Evolutionary conservation across 257 asterid genomes (phyloP), one percentile per base, ranked within the genome.

Genomic region (Penstemon barbatus): DNA sequence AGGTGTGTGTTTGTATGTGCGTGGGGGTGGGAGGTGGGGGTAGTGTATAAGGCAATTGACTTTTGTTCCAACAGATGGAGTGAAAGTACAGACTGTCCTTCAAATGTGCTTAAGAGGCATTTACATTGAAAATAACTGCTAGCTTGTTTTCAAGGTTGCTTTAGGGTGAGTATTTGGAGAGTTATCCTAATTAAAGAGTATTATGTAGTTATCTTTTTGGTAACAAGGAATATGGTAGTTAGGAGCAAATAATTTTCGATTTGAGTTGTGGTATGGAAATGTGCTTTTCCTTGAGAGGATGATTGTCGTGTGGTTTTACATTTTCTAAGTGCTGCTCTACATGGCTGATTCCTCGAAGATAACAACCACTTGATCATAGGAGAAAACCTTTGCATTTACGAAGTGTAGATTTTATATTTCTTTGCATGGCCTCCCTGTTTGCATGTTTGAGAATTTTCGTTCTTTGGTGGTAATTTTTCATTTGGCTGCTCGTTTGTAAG

Each of bases 361-460:
- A 49, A 49, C 11, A 53, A 57, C 7, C 45, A 51, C 45, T 54
- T 72, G 43, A 41, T 67, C 11, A 7, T 46, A 2, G 4, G 39
- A 18, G 41, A 51, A 58, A 15, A 46, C 61, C 37, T n/a, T 45
- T 48, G 53, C 39, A 44, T 59, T 50, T 54, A 64, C 15, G 1
- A 0, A 38, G n/a, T 37, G 12, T 51, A 44, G 8, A 18, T 71
- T 52, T 49, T 68, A 51, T 7, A 48, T 65, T 19, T 5, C 68
- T 68, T 61, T 68, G 71, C 61, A 39, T 62, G 50, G 53, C 67
- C 56, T 66, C 46, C 18, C 49, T 39, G 6, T 53, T 8, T 66
- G 45, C 57, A 43, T 61, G 12, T 59, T 48, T 74, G 59, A 57
- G 52, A 41, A 48, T 38, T 57, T 46, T 63, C 45, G 60, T 37